Base-by-base conservation (phyloP, 306 rosid genomes). In the Rubus parviflorus region DNA sequence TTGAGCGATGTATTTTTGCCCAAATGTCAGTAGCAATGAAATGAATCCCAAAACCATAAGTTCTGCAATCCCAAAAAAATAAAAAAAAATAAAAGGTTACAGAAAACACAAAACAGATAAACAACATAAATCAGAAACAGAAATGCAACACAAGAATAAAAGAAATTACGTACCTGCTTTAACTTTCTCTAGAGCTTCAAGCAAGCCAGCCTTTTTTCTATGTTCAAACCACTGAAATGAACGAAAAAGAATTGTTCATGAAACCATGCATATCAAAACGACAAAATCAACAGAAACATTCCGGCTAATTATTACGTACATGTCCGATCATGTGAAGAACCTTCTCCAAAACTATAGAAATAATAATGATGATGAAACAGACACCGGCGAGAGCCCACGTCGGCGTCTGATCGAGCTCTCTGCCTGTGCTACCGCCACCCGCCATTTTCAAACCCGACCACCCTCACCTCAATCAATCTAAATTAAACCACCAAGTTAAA, bases 41-140 rank as follows among this genome's bases (percentile, higher is more conserved):
- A 95, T 95, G 81, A 95, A 95, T 68, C 99, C 99, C 75, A 95
- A 85, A 83, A 95, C 87, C 99, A 95, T 95, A 65, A 95, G 93
- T 87, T 95, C 99, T 95, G 97, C 90, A 78, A 69, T 69, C 5
- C 20, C 15, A 15, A 42, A 52, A 7, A 35, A 14, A 60, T 13
- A 68, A 19, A n/a, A 42, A 42, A 30, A 42, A 70, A 42, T 4
- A 25, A 22, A 60, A 5, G 35, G 35, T 30, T 30, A 30, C 35
- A 30, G 35, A 30, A 30, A 30, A 30, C 35, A 30, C 35, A 30
- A 30, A 25, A 25, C 30, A 25, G 30, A 25, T 25, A 25, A 25
- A 25, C 1, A 25, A 0, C 30, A 25, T 25, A 7, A 63, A 63
- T 8, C 6, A 58, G 13, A 11, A 68, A 1, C 17, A 15, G 25